Evolutionary conservation across 176 grass and related monocot genomes (phyloP).

Genomic region (Bothriochloa decipiens): DNA sequence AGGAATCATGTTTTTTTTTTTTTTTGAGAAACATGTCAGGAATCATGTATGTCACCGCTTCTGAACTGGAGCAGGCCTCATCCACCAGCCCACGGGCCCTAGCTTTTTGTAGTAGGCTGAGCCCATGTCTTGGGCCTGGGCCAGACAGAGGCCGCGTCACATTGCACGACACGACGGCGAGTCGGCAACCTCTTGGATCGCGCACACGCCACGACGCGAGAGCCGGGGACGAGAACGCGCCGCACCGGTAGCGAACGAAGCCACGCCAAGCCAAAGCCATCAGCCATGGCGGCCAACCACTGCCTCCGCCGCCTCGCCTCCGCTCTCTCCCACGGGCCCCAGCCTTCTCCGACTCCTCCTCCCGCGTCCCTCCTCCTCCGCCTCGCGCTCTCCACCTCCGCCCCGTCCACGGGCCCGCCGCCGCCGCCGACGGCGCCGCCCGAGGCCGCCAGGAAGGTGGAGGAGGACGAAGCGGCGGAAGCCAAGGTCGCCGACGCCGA

Average conservation of each 20-base stretch:
- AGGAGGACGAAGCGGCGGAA: constrained; percentile 6
- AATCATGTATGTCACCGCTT: too few species aligned
- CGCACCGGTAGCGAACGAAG: background rate
- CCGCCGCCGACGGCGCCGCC: background rate
- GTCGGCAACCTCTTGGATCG: too few species aligned
- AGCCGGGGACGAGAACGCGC: background rate
- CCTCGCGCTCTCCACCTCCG: constrained; percentile 26
- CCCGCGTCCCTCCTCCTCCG: background rate
- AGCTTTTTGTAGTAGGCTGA: background rate
- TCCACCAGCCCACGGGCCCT: too few species aligned
- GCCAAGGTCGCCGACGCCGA: constrained; percentile 7
- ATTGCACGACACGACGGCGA: background rate
- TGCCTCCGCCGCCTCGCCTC: constrained; percentile 44
- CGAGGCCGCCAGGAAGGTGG: background rate
- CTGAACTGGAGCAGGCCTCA: too few species aligned
- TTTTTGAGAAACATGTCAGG: too few species aligned
- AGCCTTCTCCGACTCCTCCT: background rate
- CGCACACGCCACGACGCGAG: background rate
- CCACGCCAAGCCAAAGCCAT: background rate
- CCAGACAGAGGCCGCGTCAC: background rate
- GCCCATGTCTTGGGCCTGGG: background rate
- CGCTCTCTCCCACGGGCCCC: constrained; percentile 27
- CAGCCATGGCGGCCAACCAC: constrained; percentile 44
- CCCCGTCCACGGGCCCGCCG: constrained; percentile 2
- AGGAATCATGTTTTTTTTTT: too few species aligned